Base-by-base conservation (phyloP, 345 rosid species). In the Salix udensis region DNA sequence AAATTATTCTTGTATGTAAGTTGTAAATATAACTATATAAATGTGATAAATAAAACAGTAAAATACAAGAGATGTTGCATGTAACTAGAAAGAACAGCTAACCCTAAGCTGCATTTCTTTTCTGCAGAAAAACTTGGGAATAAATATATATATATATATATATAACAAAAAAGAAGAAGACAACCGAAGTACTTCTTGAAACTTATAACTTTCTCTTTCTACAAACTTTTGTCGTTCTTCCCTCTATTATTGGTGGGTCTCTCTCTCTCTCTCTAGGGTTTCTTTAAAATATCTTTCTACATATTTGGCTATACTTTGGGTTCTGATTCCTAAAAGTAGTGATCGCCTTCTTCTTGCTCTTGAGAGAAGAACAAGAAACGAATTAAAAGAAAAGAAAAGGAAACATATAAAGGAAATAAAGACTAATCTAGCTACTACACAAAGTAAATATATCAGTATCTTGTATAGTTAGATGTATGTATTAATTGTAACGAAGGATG, bases 21-120 rank as follows among this genome's bases (percentile, higher is more conserved):
- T 40, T 40, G 10, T 40, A 40, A 40, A 40, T 10, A 40, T 10
- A 40, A 10, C 13, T 40, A 40, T 40, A 40, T 10, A 40, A 2
- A 40, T 40, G 44, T 0, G 10, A 50, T 52, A 14, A 31, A 71
- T 18, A 15, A 40, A 71, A 65, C 53, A 65, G 75, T 65, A 53
- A 67, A 64, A 42, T 42, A 79, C 34, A 73, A 61, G 52, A 53
- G 31, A 44, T 71, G 67, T 80, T 72, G 55, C 69, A 82, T 76
- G 82, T 78, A 86, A 86, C 81, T 71, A 76, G 88, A 81, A 85
- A 81, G 85, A 67, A 79, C 85, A 79, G 78, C 84, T 89, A 81
- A 84, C 88, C 90, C 92, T 82, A 76, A 70, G 71, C 75, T 50
- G 60, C 74, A 64, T 61, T 77, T 82, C 79, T 76, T 83, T 76